A percentile compares a stretch with the other conserved stretches of the same genome.
Evolutionary conservation across 306 rosid genomes (phyloP).

Genomic region (Rosa chinensis): DNA sequence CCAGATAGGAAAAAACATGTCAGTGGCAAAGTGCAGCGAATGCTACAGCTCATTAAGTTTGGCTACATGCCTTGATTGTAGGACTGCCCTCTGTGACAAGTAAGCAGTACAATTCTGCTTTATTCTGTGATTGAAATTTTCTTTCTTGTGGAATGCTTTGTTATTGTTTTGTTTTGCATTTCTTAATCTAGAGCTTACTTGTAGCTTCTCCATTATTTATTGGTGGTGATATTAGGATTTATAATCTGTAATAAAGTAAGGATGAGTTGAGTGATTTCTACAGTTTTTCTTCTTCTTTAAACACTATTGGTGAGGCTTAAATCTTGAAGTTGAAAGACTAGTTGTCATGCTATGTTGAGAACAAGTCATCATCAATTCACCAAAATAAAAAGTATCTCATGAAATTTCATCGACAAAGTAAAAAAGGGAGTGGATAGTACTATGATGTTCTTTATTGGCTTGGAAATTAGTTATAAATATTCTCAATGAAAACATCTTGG

Average conservation of each 20-base stretch:
- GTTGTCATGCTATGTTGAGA: neutral
- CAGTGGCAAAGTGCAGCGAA: constrained; percentile 54
- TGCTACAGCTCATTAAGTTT: constrained; percentile 60
- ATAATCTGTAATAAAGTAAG: neutral
- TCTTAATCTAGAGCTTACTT: neutral
- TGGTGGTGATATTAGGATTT: too few species aligned
- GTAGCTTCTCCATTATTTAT: too few species aligned
- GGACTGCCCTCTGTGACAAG: constrained; percentile 70
- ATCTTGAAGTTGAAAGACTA: neutral
- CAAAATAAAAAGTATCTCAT: neutral
- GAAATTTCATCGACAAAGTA: neutral
- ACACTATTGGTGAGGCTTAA: neutral
- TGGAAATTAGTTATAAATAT: neutral
- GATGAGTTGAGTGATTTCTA: neutral
- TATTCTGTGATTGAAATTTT: constrained; percentile 5
- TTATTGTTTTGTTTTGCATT: neutral
- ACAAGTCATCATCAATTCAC: neutral
- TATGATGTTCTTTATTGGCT: neutral
- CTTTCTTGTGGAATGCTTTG: neutral
- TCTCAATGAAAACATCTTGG: neutral
- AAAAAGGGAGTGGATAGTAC: neutral
- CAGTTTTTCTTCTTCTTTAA: neutral
- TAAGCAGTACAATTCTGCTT: constrained; percentile 37
- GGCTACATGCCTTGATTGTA: constrained; percentile 82
- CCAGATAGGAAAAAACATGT: constrained; percentile 58